A percentile compares a stretch with the other conserved stretches of the same genome.
Conservation (phyloP, 139 green algal species). For the Chlamydomonas asymmetrica region DNA sequence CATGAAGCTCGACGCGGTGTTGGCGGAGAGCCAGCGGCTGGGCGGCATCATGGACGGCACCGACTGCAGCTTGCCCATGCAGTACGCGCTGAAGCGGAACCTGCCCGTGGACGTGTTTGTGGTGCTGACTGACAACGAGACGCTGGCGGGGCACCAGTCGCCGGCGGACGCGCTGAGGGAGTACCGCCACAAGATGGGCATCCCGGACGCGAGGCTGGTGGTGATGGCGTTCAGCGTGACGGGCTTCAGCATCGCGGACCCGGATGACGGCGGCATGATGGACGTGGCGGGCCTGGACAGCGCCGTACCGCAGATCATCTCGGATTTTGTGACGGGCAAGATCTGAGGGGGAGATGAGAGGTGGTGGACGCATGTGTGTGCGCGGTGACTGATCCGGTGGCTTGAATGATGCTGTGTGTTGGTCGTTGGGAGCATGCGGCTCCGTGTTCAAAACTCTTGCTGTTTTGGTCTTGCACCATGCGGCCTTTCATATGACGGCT, state of each 20-base stretch:
- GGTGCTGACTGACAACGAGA: slow-evolving; percentile 36
- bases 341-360: background rate
- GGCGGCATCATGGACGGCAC: slow-evolving; percentile 40
- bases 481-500: too few relatives aligned
- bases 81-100: slow-evolving; percentile 10
- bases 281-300: slow-evolving; percentile 32
- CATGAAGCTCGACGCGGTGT: too few relatives aligned
- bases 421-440: too few relatives aligned
- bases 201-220: slow-evolving; percentile 24
- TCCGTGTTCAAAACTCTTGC: too few relatives aligned
- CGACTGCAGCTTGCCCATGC: slow-evolving; percentile 34
- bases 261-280: slow-evolving; percentile 29
- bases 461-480: too few relatives aligned
- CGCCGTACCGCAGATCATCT: slow-evolving; percentile 16
- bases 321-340: slow-evolving; percentile 12
- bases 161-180: slow-evolving; percentile 17
- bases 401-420: too few relatives aligned
- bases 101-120: slow-evolving; percentile 35
- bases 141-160: background rate
- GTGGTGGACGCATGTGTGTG: too few relatives aligned
- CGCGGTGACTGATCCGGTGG: too few relatives aligned
- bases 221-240: slow-evolving; percentile 20
- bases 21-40: too few relatives aligned
- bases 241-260: slow-evolving; percentile 23
- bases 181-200: slow-evolving; percentile 8